Evolutionary conservation across 2,329 filamentous ascomycete species (phyloP), one percentile per base, ranked within the genome.

Genomic region (Hypoxylon sp.): DNA sequence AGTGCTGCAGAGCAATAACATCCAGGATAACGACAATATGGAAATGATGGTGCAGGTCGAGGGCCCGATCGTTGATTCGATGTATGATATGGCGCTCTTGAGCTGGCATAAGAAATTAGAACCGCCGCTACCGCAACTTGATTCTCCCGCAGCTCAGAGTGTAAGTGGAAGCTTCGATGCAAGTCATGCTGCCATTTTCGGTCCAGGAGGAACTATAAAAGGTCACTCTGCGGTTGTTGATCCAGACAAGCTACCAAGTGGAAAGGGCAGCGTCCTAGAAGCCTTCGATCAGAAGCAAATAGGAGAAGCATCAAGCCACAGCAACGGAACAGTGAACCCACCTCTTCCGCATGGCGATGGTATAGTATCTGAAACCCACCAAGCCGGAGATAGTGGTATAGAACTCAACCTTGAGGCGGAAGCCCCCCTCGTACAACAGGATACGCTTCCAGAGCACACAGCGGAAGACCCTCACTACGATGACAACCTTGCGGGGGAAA

Each of bases 21-120:
- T 94, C 54, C 85, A 89, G 78, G 89, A 93, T 70, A 94, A 94
- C 58, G 90, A 92, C 72, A 95, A 95, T 71, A 67, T 94, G 61
- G 92, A 95, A 78, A 94, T 95, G 92, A 90, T 93, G 86, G 84
- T 87, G 2, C 91, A 93, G 61, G 77, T 94, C 0, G 91, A 94
- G 79, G 92, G 92, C 0, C 88, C 91, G 0, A 92, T 94, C 63
- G 92, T 94, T 0, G 91, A 94, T 73, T 88, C 88, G 1, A 79
- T 94, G 24, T 94, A 93, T 75, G 92, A 95, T 70, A 90, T 90
- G 70, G 90, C 91, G 0, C 77, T 94, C 42, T 84, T 94, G 6
- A 91, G 90, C 0, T 95, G 92, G 92, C 83, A 90, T 70, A 89
- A 89, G 66, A 79, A 81, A 0, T 75, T 93, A 0, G 80, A 88